A percentile compares a stretch with the other conserved stretches of the same genome.
These are phyloP conservation scores for Entomortierella lignicola DNA, from an alignment of 192 early-diverging fungal species.

Conservation along the genomic window DNA sequence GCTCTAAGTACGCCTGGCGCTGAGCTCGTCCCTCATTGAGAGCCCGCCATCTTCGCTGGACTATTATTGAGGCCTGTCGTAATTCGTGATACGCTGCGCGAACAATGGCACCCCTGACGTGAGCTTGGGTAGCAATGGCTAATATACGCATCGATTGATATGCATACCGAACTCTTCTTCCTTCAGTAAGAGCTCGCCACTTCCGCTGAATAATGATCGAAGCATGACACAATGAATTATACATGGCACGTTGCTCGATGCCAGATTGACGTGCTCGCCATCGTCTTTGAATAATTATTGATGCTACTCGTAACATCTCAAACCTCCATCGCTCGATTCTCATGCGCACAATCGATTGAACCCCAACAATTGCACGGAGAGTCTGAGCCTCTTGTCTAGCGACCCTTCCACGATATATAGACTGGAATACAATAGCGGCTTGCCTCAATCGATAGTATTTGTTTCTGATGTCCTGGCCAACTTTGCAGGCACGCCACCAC, in stretches of 20 bases:
- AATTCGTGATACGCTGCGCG: conserved; percentile 20
- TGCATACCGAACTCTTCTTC: conserved; percentile 21
- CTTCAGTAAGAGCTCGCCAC: conserved; percentile 33
- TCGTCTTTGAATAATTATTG: conserved; percentile 24
- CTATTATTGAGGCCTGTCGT: conserved; percentile 17
- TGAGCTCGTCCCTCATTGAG: conserved; percentile 6
- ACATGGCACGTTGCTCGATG: conserved; percentile 18
- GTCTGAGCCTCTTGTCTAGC: conserved; percentile 12
- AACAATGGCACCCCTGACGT: conserved; percentile 22
- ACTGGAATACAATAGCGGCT: conserved; percentile 29
- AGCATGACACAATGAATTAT: conserved; percentile 9
- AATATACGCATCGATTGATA: conserved; percentile 11
- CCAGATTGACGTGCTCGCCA: conserved; percentile 38
- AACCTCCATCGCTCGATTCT: conserved; percentile 26
- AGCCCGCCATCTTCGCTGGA: conserved; percentile 41
- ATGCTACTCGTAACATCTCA: conserved; percentile 17
- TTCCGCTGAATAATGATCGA: conserved; percentile 26
- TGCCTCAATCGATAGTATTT: conserved; percentile 19
- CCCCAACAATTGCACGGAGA: conserved; percentile 25
- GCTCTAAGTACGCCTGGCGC: conserved; percentile 19
- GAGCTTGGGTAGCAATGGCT: conserved; percentile 36
- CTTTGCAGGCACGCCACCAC: conserved; percentile 35
- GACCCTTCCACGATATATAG: conserved; percentile 29
- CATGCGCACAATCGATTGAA: conserved; percentile 35
- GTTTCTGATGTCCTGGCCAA: conserved; percentile 2